Evolutionary conservation across 805 yeast genomes (phyloP).

Genomic region (Metschnikowia rubicola): DNA sequence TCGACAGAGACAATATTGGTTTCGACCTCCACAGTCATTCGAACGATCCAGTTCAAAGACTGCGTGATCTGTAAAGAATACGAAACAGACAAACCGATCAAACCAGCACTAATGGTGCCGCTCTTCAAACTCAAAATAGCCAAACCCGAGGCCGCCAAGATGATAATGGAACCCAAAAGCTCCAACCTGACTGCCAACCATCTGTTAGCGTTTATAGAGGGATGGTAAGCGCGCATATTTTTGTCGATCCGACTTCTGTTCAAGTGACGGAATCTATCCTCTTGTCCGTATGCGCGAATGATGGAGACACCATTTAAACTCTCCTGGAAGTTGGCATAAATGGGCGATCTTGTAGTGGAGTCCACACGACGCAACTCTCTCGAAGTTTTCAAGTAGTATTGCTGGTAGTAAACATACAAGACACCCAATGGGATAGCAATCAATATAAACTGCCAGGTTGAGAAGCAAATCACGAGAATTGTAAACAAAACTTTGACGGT

Average conservation of each 20-base stretch:
- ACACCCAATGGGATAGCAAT: conserved; percentile 66
- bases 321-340: conserved; percentile 82
- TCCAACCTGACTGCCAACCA: conserved; percentile 97
- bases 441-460: conserved; percentile 84
- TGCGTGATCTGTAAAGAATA: conserved; percentile 93
- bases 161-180: conserved; percentile 83
- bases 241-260: conserved; percentile 73
- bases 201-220: conserved; percentile 88
- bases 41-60: conserved; percentile 92
- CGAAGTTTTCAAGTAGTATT: conserved; percentile 70
- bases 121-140: conserved; percentile 65
- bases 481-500: conserved; percentile 68
- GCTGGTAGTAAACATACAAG: conserved; percentile 69
- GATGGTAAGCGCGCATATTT: conserved; percentile 90
- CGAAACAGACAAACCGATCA: conserved; percentile 89
- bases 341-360: conserved; percentile 75
- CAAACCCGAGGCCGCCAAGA: conserved; percentile 80
- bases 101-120: conserved; percentile 80
- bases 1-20: conserved; percentile 96
- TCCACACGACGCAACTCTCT: conserved; percentile 82
- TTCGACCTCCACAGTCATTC: conserved; percentile 98
- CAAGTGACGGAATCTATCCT: conserved; percentile 57
- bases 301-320: conserved; percentile 72
- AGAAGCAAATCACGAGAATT: conserved; percentile 69
- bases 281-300: conserved; percentile 71